Percentiles rank a stretch among this genome's conserved stretches.
These are phyloP conservation scores for Russula lepida DNA, from an alignment of 768 basidiomycete species.

Conservation along the genomic window DNA sequence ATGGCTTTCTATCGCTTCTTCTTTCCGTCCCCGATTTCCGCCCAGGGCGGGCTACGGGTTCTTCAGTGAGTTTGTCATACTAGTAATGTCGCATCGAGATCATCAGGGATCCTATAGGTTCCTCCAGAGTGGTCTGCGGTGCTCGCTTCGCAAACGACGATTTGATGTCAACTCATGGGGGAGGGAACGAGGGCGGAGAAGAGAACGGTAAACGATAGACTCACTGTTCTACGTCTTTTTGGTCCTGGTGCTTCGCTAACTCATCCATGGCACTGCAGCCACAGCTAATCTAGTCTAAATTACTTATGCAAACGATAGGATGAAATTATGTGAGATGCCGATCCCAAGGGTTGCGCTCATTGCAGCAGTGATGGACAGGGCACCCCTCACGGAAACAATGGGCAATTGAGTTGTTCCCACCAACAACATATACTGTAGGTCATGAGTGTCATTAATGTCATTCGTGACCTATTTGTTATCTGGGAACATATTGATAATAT, in stretches of 20 bases:
- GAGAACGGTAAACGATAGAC: not conserved
- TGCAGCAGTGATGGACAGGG: too few relatives aligned
- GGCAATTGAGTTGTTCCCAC: too few relatives aligned
- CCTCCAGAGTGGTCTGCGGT: not conserved
- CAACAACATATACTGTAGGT: too few relatives aligned
- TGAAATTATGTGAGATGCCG: too few relatives aligned
- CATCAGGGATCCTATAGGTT: not conserved
- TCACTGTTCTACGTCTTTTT: conserved; percentile 1
- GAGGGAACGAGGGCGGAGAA: not conserved
- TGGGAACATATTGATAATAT: too few relatives aligned
- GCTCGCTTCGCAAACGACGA: not conserved
- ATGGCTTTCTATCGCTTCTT: not conserved
- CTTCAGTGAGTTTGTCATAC: not conserved
- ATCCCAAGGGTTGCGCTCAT: too few relatives aligned
- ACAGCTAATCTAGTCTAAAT: too few relatives aligned
- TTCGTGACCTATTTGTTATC: too few relatives aligned
- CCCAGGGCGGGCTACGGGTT: not conserved
- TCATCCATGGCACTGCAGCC: too few relatives aligned
- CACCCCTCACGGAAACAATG: too few relatives aligned
- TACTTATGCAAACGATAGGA: too few relatives aligned
- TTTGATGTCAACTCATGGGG: not conserved
- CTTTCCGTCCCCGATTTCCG: not conserved
- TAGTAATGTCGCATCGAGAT: not conserved
- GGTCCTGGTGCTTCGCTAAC: not conserved
- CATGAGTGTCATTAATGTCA: too few relatives aligned